A percentile compares a stretch with the other conserved stretches of the same genome.
These are phyloP conservation scores for Neotropicomus parvogracilis DNA, from an alignment of 1,284 basidiomycete species.

Conservation along the genomic window DNA sequence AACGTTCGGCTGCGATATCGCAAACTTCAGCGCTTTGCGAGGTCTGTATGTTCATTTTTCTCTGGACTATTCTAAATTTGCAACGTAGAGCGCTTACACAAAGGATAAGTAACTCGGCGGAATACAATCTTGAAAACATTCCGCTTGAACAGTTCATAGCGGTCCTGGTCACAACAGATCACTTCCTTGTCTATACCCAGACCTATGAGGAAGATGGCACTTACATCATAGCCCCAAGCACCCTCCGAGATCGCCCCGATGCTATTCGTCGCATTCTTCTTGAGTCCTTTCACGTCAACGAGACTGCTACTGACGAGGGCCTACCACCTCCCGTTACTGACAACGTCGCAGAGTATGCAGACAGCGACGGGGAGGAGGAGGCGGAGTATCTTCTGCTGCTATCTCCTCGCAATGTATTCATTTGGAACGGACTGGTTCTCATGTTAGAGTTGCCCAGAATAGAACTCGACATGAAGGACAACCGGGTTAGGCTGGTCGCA, in stretches of 20 bases:
- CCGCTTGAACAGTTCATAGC: constrained; percentile 81
- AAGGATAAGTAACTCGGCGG: constrained; percentile 93
- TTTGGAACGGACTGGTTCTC: constrained; percentile 93
- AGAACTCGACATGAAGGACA: constrained; percentile 79
- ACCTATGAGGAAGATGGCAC: constrained; percentile 87
- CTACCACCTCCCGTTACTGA: constrained; percentile 43
- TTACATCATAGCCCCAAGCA: constrained; percentile 88
- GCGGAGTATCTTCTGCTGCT: constrained; percentile 79
- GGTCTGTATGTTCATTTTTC: constrained; percentile 45
- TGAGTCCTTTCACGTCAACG: constrained; percentile 79
- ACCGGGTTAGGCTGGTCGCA: constrained; percentile 80
- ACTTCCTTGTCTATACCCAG: constrained; percentile 93
- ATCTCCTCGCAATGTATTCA: constrained; percentile 83
- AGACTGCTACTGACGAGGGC: constrained; percentile 55
- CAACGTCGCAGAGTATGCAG: constrained; percentile 44
- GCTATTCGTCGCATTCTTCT: constrained; percentile 79
- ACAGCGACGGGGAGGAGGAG: constrained; percentile 53
- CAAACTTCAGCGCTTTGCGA: constrained; percentile 90
- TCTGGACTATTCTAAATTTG: constrained; percentile 10
- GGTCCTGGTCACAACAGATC: constrained; percentile 80
- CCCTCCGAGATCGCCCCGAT: constrained; percentile 81
- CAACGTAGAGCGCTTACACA: constrained; percentile 66
- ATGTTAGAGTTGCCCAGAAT: constrained; percentile 66
- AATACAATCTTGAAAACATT: constrained; percentile 84
- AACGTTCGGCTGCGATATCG: constrained; percentile 90